These are phyloP conservation scores for Heliamphora exappendiculata DNA, from an alignment of 148 eudicot genomes.

Conservation along the genomic window DNA sequence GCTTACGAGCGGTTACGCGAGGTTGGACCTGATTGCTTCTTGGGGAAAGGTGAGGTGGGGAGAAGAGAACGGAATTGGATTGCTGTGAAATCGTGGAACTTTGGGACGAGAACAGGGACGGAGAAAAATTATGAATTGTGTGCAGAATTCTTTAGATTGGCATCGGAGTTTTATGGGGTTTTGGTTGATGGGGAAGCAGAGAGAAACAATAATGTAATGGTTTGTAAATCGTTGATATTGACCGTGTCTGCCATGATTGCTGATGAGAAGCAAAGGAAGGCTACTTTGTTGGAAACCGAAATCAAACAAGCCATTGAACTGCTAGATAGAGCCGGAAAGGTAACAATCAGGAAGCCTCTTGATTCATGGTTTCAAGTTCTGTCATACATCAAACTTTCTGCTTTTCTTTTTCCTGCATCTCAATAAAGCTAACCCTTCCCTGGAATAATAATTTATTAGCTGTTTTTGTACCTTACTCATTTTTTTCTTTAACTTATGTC, in stretches of 20 bases:
- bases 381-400: neutral
- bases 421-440: neutral
- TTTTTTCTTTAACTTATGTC: no score
- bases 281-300: constrained; percentile 48
- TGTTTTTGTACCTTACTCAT: no score
- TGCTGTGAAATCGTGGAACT: constrained; percentile 67
- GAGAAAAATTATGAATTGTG: constrained; percentile 50
- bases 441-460: no score
- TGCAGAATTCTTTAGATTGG: constrained; percentile 65
- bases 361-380: neutral
- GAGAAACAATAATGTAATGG: constrained; percentile 53
- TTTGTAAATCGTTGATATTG: constrained; percentile 64
- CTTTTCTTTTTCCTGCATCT: neutral
- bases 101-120: constrained; percentile 55
- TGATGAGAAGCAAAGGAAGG: constrained; percentile 56
- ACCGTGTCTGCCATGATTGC: constrained; percentile 65
- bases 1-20: constrained; percentile 53
- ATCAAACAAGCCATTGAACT: constrained; percentile 64
- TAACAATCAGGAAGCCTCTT: constrained; percentile 19
- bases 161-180: constrained; percentile 65
- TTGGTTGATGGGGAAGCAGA: constrained; percentile 53
- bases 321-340: constrained; percentile 83
- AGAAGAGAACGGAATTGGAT: constrained; percentile 80
- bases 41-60: constrained; percentile 92
- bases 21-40: constrained; percentile 62